Evolutionary conservation across 2,329 filamentous ascomycete species (phyloP), one percentile per base, ranked within the genome.

Genomic region (Diplocarpon mali): DNA sequence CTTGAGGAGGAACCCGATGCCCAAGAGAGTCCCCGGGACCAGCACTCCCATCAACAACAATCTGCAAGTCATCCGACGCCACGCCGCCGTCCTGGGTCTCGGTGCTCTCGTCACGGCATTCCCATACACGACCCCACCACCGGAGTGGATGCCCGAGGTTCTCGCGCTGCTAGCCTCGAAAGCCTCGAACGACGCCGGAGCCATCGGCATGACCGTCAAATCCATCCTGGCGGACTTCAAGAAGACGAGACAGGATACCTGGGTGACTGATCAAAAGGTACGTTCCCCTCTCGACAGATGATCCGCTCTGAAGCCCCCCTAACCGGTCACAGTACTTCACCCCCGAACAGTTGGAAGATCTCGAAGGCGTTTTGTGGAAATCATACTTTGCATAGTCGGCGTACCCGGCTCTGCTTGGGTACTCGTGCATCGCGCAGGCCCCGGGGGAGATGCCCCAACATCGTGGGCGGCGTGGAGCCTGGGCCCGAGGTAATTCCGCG

Each of bases 161-260:
- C 68, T 98, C 42, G 88, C 90, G 10, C 83, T 82, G 10, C 67
- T 98, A 52, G 93, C 90, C 5, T 78, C 83, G 30, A 81, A 83
- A 54, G 89, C 93, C 9, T 88, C 90, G 1, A 85, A 78, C 38
- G 92, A 98, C 59, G 80, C 87, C 0, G 92, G 92, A 0, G 82
- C 93, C 47, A 89, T 98, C 44, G 92, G 92, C 2, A 95, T 94
- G 66, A 92, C 90, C 48, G 93, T 94, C 10, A 98, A 98, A 73
- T 76, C 75, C 14, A 89, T 95, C 30, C 69, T 98, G 53, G 88
- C 88, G 49, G 93, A 98, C 60, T 98, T 98, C 72, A 98, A 98
- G 71, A 98, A 98, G 76, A 98, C 92, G 37, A 80, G 92, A 63
- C 92, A 98, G 65, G 92, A 98, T 70, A 98, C 90, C 55, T 98